These are phyloP conservation scores for Nitzschia palea DNA, from an alignment of 108 stramenopile species.

Conservation along the genomic window DNA sequence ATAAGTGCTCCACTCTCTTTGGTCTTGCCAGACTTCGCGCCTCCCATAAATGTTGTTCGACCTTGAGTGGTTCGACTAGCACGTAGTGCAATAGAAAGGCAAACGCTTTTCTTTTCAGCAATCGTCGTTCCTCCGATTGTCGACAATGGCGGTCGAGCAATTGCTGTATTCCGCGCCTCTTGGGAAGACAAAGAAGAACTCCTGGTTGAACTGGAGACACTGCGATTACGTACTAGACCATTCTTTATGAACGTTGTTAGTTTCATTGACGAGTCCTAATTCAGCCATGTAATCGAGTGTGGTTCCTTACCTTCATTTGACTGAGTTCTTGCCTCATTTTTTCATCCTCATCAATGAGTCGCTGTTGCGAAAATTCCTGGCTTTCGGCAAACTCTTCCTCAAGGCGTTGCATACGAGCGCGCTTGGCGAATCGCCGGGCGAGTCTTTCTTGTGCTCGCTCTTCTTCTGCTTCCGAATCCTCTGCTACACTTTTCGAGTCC, in stretches of 20 bases:
- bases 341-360: conserved; percentile 80
- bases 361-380: conserved; percentile 86
- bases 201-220: conserved; percentile 26
- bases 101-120: conserved; percentile 29
- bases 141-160: neutral
- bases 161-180: conserved; percentile 10
- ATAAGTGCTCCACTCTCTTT: conserved; percentile 31
- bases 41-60: conserved; percentile 65
- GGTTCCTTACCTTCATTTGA: conserved; percentile 56
- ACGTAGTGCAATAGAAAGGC: conserved; percentile 62
- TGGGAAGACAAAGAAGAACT: conserved; percentile 14
- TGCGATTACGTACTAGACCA: conserved; percentile 45
- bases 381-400: conserved; percentile 86
- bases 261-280: too few relatives aligned
- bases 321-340: conserved; percentile 72
- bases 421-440: conserved; percentile 82
- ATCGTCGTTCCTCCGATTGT: conserved; percentile 23
- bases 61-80: conserved; percentile 53
- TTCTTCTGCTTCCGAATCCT: conserved; percentile 59
- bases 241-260: conserved; percentile 26
- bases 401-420: conserved; percentile 82
- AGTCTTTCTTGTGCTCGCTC: conserved; percentile 76
- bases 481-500: neutral
- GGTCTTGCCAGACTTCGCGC: conserved; percentile 15
- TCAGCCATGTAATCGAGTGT: too few relatives aligned